A percentile compares a stretch with the other conserved stretches of the same genome.
Conservation (phyloP, 257 asterid species). For the Thymus quinquecostatus region DNA sequence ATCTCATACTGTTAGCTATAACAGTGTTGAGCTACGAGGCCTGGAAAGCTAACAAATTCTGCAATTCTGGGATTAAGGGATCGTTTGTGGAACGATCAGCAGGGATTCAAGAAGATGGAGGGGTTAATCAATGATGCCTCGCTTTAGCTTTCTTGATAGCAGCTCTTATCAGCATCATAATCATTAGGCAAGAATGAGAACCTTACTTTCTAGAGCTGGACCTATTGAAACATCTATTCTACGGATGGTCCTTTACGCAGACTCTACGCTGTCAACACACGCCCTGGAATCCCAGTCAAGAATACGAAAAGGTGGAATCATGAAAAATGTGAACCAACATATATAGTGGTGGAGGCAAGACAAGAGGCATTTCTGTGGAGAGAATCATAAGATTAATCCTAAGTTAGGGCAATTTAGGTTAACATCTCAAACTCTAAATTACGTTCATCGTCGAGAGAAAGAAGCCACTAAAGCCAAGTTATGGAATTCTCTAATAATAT, state of each 20-base stretch:
- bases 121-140: neutral
- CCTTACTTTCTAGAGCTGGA: slow-evolving; percentile 21
- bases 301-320: neutral
- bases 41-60: slow-evolving; percentile 1
- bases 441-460: neutral
- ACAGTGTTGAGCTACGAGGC: neutral
- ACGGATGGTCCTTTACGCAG: neutral
- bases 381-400: slow-evolving; percentile 6
- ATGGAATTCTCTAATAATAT: slow-evolving; percentile 12
- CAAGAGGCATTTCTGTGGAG: neutral
- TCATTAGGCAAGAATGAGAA: neutral
- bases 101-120: neutral
- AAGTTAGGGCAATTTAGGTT: neutral
- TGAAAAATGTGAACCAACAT: slow-evolving; percentile 10
- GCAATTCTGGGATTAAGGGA: neutral
- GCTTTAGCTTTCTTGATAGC: slow-evolving; percentile 8
- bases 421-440: neutral
- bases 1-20: neutral
- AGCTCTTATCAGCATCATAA: slow-evolving; percentile 15
- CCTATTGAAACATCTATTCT: neutral
- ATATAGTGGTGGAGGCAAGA: neutral
- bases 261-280: neutral
- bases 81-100: neutral
- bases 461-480: neutral
- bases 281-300: neutral